phyloP scores from a whole-genome alignment of 768 basidiomycete genomes.

The Tulasnella sp. region DNA sequence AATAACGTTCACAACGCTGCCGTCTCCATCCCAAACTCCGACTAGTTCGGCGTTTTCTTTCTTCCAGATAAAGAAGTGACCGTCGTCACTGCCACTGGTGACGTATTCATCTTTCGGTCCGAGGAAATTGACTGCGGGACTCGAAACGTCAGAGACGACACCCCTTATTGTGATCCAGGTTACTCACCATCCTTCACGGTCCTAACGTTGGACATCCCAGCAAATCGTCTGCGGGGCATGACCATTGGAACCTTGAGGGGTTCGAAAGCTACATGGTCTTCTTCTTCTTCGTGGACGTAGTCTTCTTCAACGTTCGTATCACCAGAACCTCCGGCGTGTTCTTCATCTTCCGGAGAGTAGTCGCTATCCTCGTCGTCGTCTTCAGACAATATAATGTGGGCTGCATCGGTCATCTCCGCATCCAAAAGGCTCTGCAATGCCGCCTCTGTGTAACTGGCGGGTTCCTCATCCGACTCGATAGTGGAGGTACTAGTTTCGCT shows the following conservation, averaged over 20 bases:
- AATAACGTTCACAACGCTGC: constrained; percentile 68
- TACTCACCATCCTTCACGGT: constrained; percentile 82
- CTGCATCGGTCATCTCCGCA: constrained; percentile 4
- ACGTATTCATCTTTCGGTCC: constrained; percentile 75
- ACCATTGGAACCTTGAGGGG: constrained; percentile 48
- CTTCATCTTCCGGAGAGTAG: constrained; percentile 38
- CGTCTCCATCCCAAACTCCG: constrained; percentile 82
- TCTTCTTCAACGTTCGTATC: constrained; percentile 37
- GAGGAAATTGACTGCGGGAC: constrained; percentile 68
- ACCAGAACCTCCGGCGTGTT: constrained; percentile 40
- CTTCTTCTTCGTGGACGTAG: constrained; percentile 22
- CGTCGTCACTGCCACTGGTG: constrained; percentile 78
- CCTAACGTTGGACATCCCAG: constrained; percentile 70
- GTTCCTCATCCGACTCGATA: neutral
- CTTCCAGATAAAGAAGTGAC: constrained; percentile 72
- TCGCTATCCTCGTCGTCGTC: constrained; percentile 40
- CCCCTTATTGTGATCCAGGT: neutral
- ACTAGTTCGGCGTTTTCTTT: constrained; percentile 61
- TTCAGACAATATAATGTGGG: constrained; percentile 11
- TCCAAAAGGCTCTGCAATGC: neutral
- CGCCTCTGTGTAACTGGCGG: neutral
- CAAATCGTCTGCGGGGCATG: constrained; percentile 59
- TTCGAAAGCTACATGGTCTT: constrained; percentile 22
- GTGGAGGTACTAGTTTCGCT: neutral
- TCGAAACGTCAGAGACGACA: neutral